These are phyloP conservation scores for Globisporangium paddicum DNA, from an alignment of 352 stramenopile species.

Conservation along the genomic window DNA sequence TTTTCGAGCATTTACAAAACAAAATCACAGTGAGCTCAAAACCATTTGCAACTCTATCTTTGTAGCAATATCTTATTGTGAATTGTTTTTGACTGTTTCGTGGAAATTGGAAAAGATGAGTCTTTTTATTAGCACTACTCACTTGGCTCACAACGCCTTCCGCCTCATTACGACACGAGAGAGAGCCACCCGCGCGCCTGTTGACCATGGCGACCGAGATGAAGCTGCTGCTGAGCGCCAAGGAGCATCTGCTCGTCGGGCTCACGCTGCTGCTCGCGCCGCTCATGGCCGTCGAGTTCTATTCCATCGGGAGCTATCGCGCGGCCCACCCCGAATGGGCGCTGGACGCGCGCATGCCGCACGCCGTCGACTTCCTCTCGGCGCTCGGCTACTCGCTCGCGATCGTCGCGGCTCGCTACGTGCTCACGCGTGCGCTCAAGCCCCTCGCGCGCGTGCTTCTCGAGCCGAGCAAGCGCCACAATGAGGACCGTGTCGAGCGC, in stretches of 20 bases:
- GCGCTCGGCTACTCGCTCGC: slow-evolving; percentile 23
- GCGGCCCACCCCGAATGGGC: slow-evolving; percentile 24
- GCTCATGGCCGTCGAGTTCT: slow-evolving; percentile 48
- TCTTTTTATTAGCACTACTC: too few relatives aligned
- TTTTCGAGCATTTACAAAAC: too few relatives aligned
- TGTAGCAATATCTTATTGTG: too few relatives aligned
- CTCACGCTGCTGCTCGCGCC: slow-evolving; percentile 58
- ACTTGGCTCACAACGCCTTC: neutral
- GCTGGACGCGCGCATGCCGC: slow-evolving; percentile 35
- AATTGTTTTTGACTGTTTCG: too few relatives aligned
- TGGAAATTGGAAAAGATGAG: too few relatives aligned
- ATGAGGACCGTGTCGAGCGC: slow-evolving; percentile 51
- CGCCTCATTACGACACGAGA: neutral
- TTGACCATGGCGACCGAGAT: slow-evolving; percentile 42
- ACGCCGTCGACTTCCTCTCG: slow-evolving; percentile 36
- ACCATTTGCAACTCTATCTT: too few relatives aligned
- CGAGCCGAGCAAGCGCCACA: slow-evolving; percentile 42
- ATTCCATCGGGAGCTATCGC: slow-evolving; percentile 43
- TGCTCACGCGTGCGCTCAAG: slow-evolving; percentile 28
- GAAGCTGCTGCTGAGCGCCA: slow-evolving; percentile 47
- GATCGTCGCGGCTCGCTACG: slow-evolving; percentile 39
- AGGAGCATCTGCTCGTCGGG: slow-evolving; percentile 54
- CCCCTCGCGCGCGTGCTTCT: slow-evolving; percentile 44
- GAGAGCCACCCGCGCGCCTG: neutral
- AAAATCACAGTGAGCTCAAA: neutral